Conservation (phyloP, 345 rosid genomes). For the Populus davidiana region DNA sequence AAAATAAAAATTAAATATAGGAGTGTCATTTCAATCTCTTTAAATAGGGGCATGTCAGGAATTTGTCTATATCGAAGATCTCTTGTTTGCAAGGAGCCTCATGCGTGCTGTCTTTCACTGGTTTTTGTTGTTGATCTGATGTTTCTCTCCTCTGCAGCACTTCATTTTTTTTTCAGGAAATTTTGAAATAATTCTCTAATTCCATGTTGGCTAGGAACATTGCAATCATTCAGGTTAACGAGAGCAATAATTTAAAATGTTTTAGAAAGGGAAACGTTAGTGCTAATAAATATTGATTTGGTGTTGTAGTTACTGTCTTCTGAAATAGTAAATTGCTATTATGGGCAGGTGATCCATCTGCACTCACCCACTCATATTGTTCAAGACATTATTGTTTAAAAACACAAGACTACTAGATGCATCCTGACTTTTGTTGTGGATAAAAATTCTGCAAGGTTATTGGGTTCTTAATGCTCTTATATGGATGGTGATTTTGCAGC, state of each 20-base stretch:
- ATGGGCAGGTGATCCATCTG: background rate
- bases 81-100: background rate
- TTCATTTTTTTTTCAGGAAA: background rate
- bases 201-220: background rate
- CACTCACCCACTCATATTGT: background rate
- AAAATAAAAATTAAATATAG: background rate
- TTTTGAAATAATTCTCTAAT: background rate
- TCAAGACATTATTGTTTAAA: background rate
- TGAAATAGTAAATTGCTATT: too few species aligned
- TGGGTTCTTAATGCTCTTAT: conserved; percentile 1
- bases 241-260: background rate
- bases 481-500: conserved; percentile 30
- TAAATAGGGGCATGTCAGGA: background rate
- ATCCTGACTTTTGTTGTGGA: background rate
- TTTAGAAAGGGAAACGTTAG: background rate
- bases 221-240: background rate
- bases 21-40: background rate
- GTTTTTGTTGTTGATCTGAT: background rate
- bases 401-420: background rate
- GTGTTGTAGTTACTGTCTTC: too few species aligned
- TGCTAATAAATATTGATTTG: too few species aligned
- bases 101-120: background rate
- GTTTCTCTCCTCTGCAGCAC: background rate
- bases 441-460: background rate
- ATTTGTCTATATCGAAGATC: background rate